A percentile compares a stretch with the other conserved stretches of the same genome.
phyloP scores from a whole-genome alignment of 176 grass and related monocot species.

The Juncus effusus region DNA sequence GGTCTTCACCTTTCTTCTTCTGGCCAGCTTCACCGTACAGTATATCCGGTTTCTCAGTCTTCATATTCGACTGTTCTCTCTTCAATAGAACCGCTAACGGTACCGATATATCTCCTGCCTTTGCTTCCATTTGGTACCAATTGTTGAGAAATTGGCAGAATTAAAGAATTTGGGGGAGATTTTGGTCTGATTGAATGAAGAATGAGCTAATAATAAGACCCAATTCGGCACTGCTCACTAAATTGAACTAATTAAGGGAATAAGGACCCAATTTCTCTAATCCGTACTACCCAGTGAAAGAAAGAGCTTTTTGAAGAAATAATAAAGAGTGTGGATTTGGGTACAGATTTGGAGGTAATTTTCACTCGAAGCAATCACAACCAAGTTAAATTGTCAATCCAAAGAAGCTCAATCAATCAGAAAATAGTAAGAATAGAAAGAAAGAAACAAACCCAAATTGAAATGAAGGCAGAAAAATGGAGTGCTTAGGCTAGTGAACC shows the following conservation, averaged over 20 bases:
- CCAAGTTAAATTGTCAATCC: background rate
- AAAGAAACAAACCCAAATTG: background rate
- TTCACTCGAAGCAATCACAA: no score
- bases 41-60: conserved; percentile 80
- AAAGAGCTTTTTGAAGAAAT: background rate
- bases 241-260: background rate
- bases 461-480: background rate
- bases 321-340: background rate
- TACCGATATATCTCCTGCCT: conserved; percentile 52
- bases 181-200: conserved; percentile 23
- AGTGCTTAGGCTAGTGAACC: background rate
- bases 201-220: conserved; percentile 12
- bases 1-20: conserved; percentile 96
- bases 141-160: background rate
- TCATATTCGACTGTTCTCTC: conserved; percentile 80
- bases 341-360: background rate
- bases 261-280: background rate
- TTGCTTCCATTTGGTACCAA: conserved; percentile 40
- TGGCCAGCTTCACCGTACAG: conserved; percentile 68
- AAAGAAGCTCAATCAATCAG: background rate
- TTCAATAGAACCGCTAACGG: conserved; percentile 91
- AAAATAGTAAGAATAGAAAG: background rate
- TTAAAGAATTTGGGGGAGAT: background rate
- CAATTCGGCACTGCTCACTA: background rate
- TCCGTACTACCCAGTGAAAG: no score